These are phyloP conservation scores for Hyaloscypha finlandica DNA, from an alignment of 495 filamentous ascomycete species.

Conservation along the genomic window DNA sequence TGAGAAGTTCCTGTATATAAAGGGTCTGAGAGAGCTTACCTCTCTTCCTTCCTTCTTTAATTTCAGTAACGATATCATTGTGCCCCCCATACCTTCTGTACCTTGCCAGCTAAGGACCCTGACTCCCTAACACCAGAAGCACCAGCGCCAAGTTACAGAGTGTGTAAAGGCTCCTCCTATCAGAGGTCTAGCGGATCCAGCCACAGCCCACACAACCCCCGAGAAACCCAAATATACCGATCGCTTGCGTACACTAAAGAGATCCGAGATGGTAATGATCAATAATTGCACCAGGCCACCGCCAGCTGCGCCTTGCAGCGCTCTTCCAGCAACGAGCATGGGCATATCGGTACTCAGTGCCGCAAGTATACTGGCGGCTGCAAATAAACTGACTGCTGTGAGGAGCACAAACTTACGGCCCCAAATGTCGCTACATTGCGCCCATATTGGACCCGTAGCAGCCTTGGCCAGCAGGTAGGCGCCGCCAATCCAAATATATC, in stretches of 20 bases:
- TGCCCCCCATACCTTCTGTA: too few relatives aligned
- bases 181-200: slow-evolving; percentile 66
- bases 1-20: too few relatives aligned
- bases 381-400: slow-evolving; percentile 62
- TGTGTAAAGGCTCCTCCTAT: slow-evolving; percentile 71
- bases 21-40: too few relatives aligned
- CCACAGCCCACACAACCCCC: slow-evolving; percentile 70
- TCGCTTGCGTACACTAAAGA: slow-evolving; percentile 42
- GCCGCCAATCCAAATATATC: slow-evolving; percentile 69
- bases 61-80: too few relatives aligned
- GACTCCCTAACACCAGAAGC: too few relatives aligned
- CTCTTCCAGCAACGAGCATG: slow-evolving; percentile 72
- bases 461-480: slow-evolving; percentile 56
- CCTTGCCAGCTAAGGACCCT: too few relatives aligned
- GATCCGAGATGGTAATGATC: slow-evolving; percentile 75
- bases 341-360: slow-evolving; percentile 63
- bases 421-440: slow-evolving; percentile 65
- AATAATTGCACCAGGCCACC: slow-evolving; percentile 73
- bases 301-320: slow-evolving; percentile 73
- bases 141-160: slow-evolving; percentile 36
- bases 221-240: slow-evolving; percentile 39
- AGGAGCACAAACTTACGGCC: slow-evolving; percentile 75
- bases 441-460: slow-evolving; percentile 46
- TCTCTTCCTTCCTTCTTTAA: too few relatives aligned
- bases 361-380: slow-evolving; percentile 62